Base-by-base conservation (phyloP, 768 basidiomycete species). In the Suillus cothurnatus region DNA sequence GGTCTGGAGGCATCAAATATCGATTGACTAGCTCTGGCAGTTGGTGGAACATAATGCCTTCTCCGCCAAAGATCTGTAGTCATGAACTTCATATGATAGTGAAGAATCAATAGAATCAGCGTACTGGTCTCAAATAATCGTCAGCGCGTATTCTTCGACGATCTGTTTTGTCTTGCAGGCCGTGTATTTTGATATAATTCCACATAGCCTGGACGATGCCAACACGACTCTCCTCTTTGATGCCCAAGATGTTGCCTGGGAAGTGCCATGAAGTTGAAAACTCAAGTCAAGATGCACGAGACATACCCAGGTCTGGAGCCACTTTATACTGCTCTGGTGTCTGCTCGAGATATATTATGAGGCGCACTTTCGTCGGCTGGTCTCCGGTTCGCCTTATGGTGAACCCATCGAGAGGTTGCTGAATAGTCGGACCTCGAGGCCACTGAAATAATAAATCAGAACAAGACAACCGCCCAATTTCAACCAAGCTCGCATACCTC, bases 141-240 rank as follows among this genome's bases (percentile, higher is more conserved):
- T 94, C 93, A 3, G 87, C 82, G 14, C 86, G 85, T 61, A 94
- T 86, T 60, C 87, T 74, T 45, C 88, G 84, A 63, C 92, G 81
- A 75, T 94, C 92, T 0, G 85, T 85, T 69, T 93, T 94, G 76
- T 94, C 93, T 76, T 94, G 93, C 21, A 96, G 78, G 31, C 87
- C 86, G 69, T 94, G 83, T 17, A 89, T 80, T 74, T 95, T 97
- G 79, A 97, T 91, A 70, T 96, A 95, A 71, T 91, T 93, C 96
- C 96, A 99, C 14, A 97, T 74, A 0, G 92, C 86, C 63, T 93
- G 89, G 21, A 97, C 84, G 21, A 93, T 86, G 7, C 91, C 93
- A 28, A 90, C 80, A 34, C 93, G 85, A 41, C 92, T 94, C 34
- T 93, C 94, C 73, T 97, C 92, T 69, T 91, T 90, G 73, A 95